phyloP scores from a whole-genome alignment of 2,329 filamentous ascomycete species.

The Curvularia sp. region DNA sequence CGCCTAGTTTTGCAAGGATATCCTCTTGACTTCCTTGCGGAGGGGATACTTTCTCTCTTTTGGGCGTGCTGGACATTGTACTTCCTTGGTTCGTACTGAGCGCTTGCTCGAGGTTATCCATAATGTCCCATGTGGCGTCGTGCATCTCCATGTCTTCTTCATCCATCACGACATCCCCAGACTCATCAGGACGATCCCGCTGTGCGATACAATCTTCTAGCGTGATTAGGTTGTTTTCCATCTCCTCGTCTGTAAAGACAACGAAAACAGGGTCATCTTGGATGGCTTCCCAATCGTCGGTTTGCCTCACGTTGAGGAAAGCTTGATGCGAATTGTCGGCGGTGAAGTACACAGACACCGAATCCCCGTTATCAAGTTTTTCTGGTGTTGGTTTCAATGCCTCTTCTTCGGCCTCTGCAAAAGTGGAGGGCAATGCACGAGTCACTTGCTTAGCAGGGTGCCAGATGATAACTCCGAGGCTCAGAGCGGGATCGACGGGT shows the following conservation, averaged over 20 bases:
- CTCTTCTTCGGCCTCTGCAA: constrained; percentile 54
- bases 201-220: constrained; percentile 54
- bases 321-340: constrained; percentile 54
- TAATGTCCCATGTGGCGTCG: constrained; percentile 48
- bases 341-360: constrained; percentile 60
- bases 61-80: constrained; percentile 11
- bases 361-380: constrained; percentile 52
- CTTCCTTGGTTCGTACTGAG: constrained; percentile 36
- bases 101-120: constrained; percentile 52
- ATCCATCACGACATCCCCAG: constrained; percentile 27
- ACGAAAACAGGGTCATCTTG: constrained; percentile 60
- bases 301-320: constrained; percentile 58
- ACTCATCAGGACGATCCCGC: constrained; percentile 50
- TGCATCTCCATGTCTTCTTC: constrained; percentile 46
- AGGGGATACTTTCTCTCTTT: constrained; percentile 6
- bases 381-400: constrained; percentile 50
- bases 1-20: constrained; percentile 47
- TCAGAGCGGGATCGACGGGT: constrained; percentile 54
- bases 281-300: constrained; percentile 58
- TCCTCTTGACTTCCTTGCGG: constrained; percentile 45
- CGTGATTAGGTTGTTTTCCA: constrained; percentile 49
- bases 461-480: constrained; percentile 57
- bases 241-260: constrained; percentile 53
- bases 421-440: constrained; percentile 54
- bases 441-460: constrained; percentile 54